Conservation (phyloP, 2,329 filamentous ascomycete species). For the Hypoxylon sp. region DNA sequence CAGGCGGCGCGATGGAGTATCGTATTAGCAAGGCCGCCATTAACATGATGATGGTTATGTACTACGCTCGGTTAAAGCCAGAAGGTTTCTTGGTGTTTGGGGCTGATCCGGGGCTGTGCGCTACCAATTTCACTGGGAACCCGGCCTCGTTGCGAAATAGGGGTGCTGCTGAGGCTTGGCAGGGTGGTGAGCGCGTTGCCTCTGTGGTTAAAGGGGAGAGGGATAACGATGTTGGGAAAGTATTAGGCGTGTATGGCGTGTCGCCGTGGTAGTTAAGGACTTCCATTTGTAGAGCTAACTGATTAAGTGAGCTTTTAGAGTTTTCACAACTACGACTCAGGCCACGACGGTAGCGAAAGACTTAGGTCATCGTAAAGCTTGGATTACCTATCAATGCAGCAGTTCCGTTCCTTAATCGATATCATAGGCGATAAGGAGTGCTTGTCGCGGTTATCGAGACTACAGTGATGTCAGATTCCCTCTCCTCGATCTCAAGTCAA, state of each 20-base stretch:
- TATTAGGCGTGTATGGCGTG: slow-evolving; percentile 33
- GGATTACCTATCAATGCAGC: too few species aligned
- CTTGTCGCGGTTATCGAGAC: too few species aligned
- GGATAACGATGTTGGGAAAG: slow-evolving; percentile 31
- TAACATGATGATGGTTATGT: slow-evolving; percentile 51
- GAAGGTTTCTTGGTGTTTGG: slow-evolving; percentile 37
- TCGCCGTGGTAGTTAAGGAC: slow-evolving; percentile 15
- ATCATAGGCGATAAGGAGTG: too few species aligned
- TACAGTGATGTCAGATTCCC: too few species aligned
- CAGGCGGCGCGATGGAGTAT: slow-evolving; percentile 43
- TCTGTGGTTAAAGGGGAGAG: slow-evolving; percentile 34
- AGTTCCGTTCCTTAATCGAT: too few species aligned
- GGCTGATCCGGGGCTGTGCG: slow-evolving; percentile 34
- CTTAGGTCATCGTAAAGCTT: not conserved
- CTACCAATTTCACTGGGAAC: slow-evolving; percentile 35
- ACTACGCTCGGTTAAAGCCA: slow-evolving; percentile 40
- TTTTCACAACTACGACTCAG: not conserved
- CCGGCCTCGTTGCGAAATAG: slow-evolving; percentile 21
- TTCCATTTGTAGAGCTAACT: not conserved
- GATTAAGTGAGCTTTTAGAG: not conserved
- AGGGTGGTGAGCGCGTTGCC: slow-evolving; percentile 33
- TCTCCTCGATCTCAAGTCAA: too few species aligned
- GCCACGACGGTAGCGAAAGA: too few species aligned
- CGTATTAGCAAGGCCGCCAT: slow-evolving; percentile 50
- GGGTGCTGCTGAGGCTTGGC: slow-evolving; percentile 27